phyloP scores from a whole-genome alignment of 176 grass and related monocot species.

The Echinochloa phyllopogon region DNA sequence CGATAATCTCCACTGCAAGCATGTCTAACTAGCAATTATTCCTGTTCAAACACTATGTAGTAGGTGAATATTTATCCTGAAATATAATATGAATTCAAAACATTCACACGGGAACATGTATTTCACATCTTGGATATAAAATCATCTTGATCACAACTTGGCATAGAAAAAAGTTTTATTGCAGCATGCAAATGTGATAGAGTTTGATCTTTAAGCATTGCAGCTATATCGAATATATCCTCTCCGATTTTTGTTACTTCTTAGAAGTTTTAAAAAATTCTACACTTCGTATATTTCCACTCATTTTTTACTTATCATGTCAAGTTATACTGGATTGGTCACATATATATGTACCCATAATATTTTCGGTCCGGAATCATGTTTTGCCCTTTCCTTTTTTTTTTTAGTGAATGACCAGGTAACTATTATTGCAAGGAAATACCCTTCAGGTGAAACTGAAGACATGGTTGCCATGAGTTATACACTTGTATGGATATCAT shows the following conservation, averaged over 20 bases:
- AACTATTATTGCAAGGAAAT: too few relatives aligned
- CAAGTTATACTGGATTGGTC: too few relatives aligned
- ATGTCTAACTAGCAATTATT: background rate
- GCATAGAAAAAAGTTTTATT: too few relatives aligned
- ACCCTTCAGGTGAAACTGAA: too few relatives aligned
- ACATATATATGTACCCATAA: too few relatives aligned
- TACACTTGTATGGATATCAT: too few relatives aligned
- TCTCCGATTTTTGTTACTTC: background rate
- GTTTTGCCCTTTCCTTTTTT: too few relatives aligned
- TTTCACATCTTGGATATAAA: background rate
- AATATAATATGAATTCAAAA: background rate
- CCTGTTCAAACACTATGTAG: background rate
- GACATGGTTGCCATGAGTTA: too few relatives aligned
- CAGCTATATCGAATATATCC: background rate
- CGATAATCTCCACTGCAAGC: background rate
- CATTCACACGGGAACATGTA: background rate
- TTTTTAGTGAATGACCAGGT: too few relatives aligned
- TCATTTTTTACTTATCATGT: background rate
- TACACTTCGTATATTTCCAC: background rate
- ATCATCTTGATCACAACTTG: background rate
- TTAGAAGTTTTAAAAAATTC: background rate
- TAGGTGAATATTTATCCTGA: background rate
- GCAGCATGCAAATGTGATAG: background rate
- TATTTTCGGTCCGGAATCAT: too few relatives aligned
- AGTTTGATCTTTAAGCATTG: background rate